Base-by-base conservation (phyloP, 768 basidiomycete genomes). In the Nevesoporus exiguus region DNA sequence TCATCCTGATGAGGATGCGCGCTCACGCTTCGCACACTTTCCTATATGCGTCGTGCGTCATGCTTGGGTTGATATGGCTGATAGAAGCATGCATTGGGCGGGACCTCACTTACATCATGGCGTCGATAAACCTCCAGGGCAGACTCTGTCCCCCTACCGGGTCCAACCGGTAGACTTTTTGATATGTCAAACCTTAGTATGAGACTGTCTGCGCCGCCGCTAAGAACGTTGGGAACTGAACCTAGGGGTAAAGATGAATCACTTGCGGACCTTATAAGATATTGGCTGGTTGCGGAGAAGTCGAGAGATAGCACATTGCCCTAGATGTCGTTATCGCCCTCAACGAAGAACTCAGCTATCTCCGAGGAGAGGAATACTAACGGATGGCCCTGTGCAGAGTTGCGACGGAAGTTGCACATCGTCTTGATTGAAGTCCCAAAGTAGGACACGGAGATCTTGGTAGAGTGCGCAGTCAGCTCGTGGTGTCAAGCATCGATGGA, bases 351-450 rank as follows among this genome's bases (percentile, higher is more conserved):
- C 49, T 17, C 41, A 48, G 29, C 31, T 48, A 66, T 66, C 62
- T 69, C 66, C 64, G 67, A 68, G 67, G 67, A 62, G 41, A 51
- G 25, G 44, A 22, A 47, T 3, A 52, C 68, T 53, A 50, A 73
- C 72, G 6, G 48, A 42, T n/a, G 81, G 83, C 0, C 84, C 84
- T 24, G 62, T 59, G 48, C 81, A 74, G 3, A 74, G 69, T 47
- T 62, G 67, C 25, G 73, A 74, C 19, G 84, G 77, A 29, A 52
- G 58, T 36, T 61, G 63, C 37, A 83, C 66, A 50, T 84, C 74
- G 8, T 84, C 81, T 59, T 84, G 80, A 58, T 86, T 73, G 57
- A 87, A 82, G 61, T 88, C 83, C 86, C 86, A 88, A 17, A 88
- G 67, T 59, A 75, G 74, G 34, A 86, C 73, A 13, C 73, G 66